These are phyloP conservation scores for Trichomonascus vanleenenianus DNA, from an alignment of 805 yeast species.

Conservation along the genomic window DNA sequence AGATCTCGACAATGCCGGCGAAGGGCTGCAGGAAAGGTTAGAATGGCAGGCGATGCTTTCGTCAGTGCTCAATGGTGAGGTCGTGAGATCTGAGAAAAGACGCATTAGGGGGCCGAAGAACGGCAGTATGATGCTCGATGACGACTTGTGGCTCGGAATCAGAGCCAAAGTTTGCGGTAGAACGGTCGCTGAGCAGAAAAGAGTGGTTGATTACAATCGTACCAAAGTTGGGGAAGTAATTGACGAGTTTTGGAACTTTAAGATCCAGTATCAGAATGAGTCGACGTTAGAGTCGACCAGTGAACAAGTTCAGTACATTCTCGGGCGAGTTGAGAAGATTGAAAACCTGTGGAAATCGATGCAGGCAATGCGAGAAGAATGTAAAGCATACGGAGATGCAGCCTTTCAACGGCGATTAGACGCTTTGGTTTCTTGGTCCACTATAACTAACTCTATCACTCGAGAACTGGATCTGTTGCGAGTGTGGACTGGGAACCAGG, in stretches of 20 bases:
- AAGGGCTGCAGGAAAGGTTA: conserved; percentile 52
- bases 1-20: conserved; percentile 24
- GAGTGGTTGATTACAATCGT: conserved; percentile 59
- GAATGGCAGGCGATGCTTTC: conserved; percentile 96
- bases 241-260: conserved; percentile 57
- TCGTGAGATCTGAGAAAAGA: conserved; percentile 76
- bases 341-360: conserved; percentile 73
- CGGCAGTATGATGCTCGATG: conserved; percentile 40
- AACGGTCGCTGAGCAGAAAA: conserved; percentile 68
- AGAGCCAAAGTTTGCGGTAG: conserved; percentile 77
- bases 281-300: conserved; percentile 28
- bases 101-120: conserved; percentile 39
- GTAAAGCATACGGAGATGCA: conserved; percentile 57
- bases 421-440: conserved; percentile 78
- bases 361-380: conserved; percentile 70
- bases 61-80: conserved; percentile 90
- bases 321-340: conserved; percentile 56
- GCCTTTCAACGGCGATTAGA: conserved; percentile 61
- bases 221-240: conserved; percentile 65
- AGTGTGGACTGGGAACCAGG: conserved; percentile 80
- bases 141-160: conserved; percentile 81
- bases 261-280: conserved; percentile 22
- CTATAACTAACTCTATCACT: conserved; percentile 61
- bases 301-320: conserved; percentile 45
- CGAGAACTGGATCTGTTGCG: conserved; percentile 53